Evolutionary conservation across 2,329 filamentous ascomycete genomes (phyloP), one percentile per base, ranked within the genome.

Genomic region (Apiospora malaysiana): DNA sequence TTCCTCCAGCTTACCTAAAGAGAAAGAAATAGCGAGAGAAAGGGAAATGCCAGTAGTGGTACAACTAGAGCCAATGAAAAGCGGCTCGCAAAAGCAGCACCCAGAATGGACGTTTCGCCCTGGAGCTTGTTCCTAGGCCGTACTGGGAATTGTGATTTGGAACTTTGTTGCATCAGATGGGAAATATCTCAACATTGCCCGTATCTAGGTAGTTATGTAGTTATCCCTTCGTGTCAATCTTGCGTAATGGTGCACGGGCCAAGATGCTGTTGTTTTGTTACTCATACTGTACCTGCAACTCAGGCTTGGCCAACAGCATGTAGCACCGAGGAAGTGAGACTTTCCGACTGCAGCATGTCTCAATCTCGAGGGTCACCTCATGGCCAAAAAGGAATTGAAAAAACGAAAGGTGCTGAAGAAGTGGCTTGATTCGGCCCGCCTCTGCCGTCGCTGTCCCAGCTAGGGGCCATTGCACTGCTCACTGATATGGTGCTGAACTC

Each of bases 361-460:
- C 56, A 63, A 63, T 32, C 32, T 40, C 56, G 32, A 63, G 27
- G 51, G 37, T 59, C 51, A 18, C 12, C 51, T 27, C 51, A 21
- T 51, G 47, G 32, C 27, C 21, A 59, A 56, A 56, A 21, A 21
- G 21, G 32, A 59, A 59, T 8, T n/a, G n/a, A n/a, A 6, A 59
- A 37, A 59, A 56, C 2, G n/a, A n/a, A 37, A 18, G 27, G 4
- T 9, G 8, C 37, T 63, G 56, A 63, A n/a, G 32, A 40, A 40
- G 12, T 40, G 56, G 56, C 27, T 63, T 63, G 27, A 40, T 63
- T 63, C 56, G 56, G 56, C 21, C 32, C 56, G 56, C 56, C 56
- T 63, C 56, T 40, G 56, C 32, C 56, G 56, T 63, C 18, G 7
- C 56, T 63, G 56, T n/a, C 56, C 51, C 27, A 18, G 9, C 40